These are phyloP conservation scores for Globisporangium heterothallicum DNA, from an alignment of 352 stramenopile genomes.

Conservation along the genomic window DNA sequence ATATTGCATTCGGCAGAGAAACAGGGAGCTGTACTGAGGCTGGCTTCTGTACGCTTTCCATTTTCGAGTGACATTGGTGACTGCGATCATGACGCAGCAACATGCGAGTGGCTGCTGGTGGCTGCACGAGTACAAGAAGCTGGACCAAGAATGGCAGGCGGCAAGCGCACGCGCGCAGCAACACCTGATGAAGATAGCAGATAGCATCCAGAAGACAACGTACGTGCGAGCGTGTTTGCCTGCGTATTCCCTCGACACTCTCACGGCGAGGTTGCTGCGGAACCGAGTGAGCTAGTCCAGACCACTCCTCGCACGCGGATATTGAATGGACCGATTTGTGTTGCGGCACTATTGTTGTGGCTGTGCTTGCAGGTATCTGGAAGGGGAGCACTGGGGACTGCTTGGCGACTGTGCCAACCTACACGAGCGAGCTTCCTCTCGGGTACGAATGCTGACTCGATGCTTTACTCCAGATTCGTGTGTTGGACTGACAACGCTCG, in stretches of 20 bases:
- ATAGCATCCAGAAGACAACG: conserved; percentile 74
- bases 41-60: not conserved
- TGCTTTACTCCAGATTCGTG: not conserved
- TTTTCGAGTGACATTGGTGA: not conserved
- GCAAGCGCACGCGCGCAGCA: conserved; percentile 39
- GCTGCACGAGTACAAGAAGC: conserved; percentile 49
- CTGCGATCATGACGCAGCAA: conserved; percentile 4
- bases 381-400: conserved; percentile 55
- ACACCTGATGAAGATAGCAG: conserved; percentile 58
- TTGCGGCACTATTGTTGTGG: not conserved
- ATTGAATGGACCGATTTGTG: too few relatives aligned
- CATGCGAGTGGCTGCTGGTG: conserved; percentile 51
- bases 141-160: conserved; percentile 62
- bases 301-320: too few relatives aligned
- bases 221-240: too few relatives aligned
- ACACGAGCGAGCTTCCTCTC: conserved; percentile 37
- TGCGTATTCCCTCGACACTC: too few relatives aligned
- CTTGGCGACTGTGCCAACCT: conserved; percentile 42
- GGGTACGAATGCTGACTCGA: conserved; percentile 28
- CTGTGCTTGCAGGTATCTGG: conserved; percentile 41
- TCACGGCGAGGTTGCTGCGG: too few relatives aligned
- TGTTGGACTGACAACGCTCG: not conserved
- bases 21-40: not conserved
- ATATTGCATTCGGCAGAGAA: not conserved
- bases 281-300: too few relatives aligned